These are phyloP conservation scores for Bassia scoparia DNA, from an alignment of 148 eudicot species.

Conservation along the genomic window DNA sequence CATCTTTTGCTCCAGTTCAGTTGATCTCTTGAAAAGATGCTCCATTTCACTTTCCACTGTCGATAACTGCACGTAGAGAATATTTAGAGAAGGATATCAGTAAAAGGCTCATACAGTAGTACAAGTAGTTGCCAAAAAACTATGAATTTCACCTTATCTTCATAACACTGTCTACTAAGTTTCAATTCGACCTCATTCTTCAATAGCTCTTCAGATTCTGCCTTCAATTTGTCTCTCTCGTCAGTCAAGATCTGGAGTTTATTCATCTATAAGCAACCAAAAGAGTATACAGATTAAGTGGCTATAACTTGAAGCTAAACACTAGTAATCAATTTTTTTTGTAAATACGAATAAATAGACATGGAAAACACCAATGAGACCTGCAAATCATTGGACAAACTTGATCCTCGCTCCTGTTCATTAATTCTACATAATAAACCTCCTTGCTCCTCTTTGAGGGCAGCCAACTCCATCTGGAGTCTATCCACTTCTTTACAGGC, in stretches of 20 bases:
- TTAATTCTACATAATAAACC: conserved; percentile 29
- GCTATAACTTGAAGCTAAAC: background rate
- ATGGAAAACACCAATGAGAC: conserved; percentile 22
- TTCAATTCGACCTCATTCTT: conserved; percentile 25
- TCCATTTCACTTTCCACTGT: conserved; percentile 44
- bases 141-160: conserved; percentile 33
- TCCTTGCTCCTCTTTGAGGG: conserved; percentile 47
- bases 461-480: conserved; percentile 45
- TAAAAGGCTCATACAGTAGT: conserved; percentile 3
- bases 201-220: conserved; percentile 33
- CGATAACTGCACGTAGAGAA: conserved; percentile 34
- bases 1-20: conserved; percentile 51
- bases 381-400: conserved; percentile 38
- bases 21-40: conserved; percentile 35
- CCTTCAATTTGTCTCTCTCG: conserved; percentile 39
- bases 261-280: conserved; percentile 21
- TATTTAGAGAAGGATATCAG: background rate
- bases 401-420: conserved; percentile 29
- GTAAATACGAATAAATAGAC: background rate
- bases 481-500: conserved; percentile 46
- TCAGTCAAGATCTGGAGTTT: conserved; percentile 32
- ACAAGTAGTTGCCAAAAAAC: background rate
- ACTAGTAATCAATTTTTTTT: too few species aligned
- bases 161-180: conserved; percentile 18
- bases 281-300: conserved; percentile 4